Conservation (phyloP, 2,329 filamentous ascomycete species). For the Calonectria hongkongensis region DNA sequence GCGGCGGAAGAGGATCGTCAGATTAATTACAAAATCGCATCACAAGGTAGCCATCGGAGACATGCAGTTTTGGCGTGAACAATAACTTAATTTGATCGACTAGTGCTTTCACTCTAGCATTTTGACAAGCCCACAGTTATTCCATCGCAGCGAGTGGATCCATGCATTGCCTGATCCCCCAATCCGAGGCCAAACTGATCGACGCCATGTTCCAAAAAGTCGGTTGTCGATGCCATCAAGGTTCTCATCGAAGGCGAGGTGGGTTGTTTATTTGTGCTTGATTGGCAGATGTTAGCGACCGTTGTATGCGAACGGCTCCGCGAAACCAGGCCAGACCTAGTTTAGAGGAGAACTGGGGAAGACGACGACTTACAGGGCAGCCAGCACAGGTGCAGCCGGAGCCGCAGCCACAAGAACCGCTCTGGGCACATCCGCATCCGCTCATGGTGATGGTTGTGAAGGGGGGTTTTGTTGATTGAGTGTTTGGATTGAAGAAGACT, state of each 20-base stretch:
- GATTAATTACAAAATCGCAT: not conserved
- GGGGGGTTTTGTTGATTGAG: conserved; percentile 33
- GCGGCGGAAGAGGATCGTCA: not conserved
- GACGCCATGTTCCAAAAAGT: conserved; percentile 33
- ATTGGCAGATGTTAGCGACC: conserved; percentile 49
- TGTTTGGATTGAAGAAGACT: conserved; percentile 1
- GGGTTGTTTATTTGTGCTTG: conserved; percentile 55
- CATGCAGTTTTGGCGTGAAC: conserved; percentile 4
- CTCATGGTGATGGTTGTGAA: conserved; percentile 60
- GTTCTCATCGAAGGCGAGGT: conserved; percentile 48
- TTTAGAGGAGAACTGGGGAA: not conserved
- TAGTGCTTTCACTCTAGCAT: conserved; percentile 21
- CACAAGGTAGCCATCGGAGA: not conserved
- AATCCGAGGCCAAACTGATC: conserved; percentile 29
- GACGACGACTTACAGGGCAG: conserved; percentile 63
- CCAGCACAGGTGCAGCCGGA: conserved; percentile 63
- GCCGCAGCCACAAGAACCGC: conserved; percentile 66
- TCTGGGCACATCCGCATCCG: conserved; percentile 64
- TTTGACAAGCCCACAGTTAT: conserved; percentile 17
- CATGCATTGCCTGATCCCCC: conserved; percentile 41
- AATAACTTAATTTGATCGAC: conserved; percentile 28
- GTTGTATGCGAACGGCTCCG: conserved; percentile 4
- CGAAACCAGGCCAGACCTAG: conserved; percentile 34
- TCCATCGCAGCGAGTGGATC: conserved; percentile 49
- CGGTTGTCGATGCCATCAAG: conserved; percentile 47